A percentile compares a stretch with the other conserved stretches of the same genome.
Evolutionary conservation across 1,284 basidiomycete genomes (phyloP).

Genomic region (Puccinia novopanici): DNA sequence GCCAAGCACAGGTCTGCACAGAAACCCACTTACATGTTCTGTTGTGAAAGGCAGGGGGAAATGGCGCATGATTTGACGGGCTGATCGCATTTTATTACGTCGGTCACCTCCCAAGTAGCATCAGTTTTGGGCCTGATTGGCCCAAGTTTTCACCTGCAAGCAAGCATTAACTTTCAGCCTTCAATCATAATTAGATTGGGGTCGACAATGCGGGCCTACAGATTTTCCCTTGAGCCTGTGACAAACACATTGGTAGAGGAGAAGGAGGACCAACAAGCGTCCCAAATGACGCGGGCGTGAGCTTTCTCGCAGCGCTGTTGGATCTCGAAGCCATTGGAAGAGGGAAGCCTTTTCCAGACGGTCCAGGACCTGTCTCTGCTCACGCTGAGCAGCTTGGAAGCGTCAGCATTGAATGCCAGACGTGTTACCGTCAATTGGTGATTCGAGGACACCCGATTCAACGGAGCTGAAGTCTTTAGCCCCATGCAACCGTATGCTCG

Average conservation of each 20-base stretch:
- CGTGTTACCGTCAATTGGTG: slow-evolving; percentile 88
- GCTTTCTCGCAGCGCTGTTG: slow-evolving; percentile 74
- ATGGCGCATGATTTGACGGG: slow-evolving; percentile 38
- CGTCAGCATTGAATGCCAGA: slow-evolving; percentile 83
- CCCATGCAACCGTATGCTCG: slow-evolving; percentile 81
- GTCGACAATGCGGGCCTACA: slow-evolving; percentile 62
- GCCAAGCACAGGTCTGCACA: neutral
- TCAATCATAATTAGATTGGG: neutral
- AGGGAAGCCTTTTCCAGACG: slow-evolving; percentile 64
- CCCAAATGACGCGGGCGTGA: slow-evolving; percentile 92
- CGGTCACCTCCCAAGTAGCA: slow-evolving; percentile 20
- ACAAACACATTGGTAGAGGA: slow-evolving; percentile 75
- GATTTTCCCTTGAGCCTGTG: slow-evolving; percentile 95
- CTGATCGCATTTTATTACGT: slow-evolving; percentile 32
- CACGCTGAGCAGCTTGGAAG: slow-evolving; percentile 75
- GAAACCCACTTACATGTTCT: slow-evolving; percentile 20
- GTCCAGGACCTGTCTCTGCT: slow-evolving; percentile 92
- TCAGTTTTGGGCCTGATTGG: neutral
- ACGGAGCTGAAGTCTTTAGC: slow-evolving; percentile 69
- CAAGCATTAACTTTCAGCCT: neutral
- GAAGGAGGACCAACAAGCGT: slow-evolving; percentile 76
- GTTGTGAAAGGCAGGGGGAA: neutral
- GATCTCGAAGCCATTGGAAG: slow-evolving; percentile 54
- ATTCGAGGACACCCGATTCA: slow-evolving; percentile 67
- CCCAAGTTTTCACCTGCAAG: slow-evolving; percentile 40